These are phyloP conservation scores for Ophidiomyces ophidiicola DNA, from an alignment of 2,329 filamentous ascomycete species.

Conservation along the genomic window DNA sequence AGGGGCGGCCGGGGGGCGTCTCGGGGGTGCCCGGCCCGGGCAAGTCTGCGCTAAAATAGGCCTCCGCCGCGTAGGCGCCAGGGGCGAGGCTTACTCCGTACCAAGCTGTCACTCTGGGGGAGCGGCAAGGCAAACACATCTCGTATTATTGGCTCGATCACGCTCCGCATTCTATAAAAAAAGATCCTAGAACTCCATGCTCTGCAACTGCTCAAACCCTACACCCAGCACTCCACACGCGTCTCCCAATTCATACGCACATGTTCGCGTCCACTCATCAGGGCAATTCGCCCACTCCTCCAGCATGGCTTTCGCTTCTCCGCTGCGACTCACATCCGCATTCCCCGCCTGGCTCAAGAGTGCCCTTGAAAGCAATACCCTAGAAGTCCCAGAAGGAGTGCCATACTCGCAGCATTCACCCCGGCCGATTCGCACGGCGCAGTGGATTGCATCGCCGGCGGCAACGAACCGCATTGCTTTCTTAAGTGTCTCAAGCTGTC, in stretches of 20 bases:
- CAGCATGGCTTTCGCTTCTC: slow-evolving; percentile 2
- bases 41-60: too few relatives aligned
- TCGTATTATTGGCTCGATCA: too few relatives aligned
- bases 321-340: background rate
- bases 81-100: too few relatives aligned
- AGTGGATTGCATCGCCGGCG: background rate
- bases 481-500: background rate
- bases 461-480: background rate
- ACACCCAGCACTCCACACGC: background rate
- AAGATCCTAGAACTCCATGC: too few relatives aligned
- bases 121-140: too few relatives aligned
- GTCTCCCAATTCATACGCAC: slow-evolving; percentile 3
- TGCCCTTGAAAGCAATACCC: background rate
- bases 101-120: too few relatives aligned
- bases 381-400: background rate
- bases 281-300: slow-evolving; percentile 4
- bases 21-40: too few relatives aligned
- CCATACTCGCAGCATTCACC: background rate
- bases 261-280: slow-evolving; percentile 6
- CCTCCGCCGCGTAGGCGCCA: too few relatives aligned
- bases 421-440: slow-evolving; percentile 1
- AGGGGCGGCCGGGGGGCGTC: too few relatives aligned
- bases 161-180: too few relatives aligned
- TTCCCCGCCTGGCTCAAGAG: background rate
- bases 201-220: background rate